Conservation (phyloP, 169 alveolate genomes). For the Babesia ovata region DNA sequence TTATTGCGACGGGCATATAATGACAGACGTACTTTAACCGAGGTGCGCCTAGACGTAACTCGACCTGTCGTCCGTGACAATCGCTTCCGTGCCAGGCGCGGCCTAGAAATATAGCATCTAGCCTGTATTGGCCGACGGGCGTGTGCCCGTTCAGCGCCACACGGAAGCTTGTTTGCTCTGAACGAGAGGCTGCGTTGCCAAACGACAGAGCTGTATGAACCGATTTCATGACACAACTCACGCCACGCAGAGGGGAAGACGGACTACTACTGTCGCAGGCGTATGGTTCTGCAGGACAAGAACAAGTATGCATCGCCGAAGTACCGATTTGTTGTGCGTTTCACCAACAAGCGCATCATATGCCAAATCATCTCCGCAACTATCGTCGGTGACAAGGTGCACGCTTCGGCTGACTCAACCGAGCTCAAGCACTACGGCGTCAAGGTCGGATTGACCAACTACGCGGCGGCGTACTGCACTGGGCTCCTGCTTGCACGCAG, state of each 20-base stretch:
- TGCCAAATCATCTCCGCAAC: conserved; percentile 97
- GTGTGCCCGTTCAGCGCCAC: not conserved
- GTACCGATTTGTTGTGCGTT: conserved; percentile 98
- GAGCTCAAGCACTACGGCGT: conserved; percentile 97
- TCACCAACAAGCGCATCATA: conserved; percentile 91
- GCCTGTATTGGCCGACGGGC: not conserved
- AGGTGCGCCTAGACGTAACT: conserved; percentile 35
- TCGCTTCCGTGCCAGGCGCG: not conserved
- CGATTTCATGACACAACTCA: not conserved
- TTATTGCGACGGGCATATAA: conserved; percentile 35
- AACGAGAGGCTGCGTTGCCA: not conserved
- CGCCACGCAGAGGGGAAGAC: conserved; percentile 97
- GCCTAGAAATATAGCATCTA: too few species aligned
- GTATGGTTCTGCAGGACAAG: conserved; percentile 96
- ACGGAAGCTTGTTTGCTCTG: not conserved
- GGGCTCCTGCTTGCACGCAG: conserved; percentile 97
- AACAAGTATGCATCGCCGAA: conserved; percentile 99
- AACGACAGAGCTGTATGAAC: not conserved
- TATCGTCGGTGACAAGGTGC: conserved; percentile 96
- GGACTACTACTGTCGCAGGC: conserved; percentile 98
- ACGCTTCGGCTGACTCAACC: conserved; percentile 95
- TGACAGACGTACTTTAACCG: conserved; percentile 49
- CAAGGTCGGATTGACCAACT: conserved; percentile 98
- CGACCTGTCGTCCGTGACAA: conserved; percentile 76
- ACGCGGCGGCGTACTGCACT: conserved; percentile 99